A percentile compares a stretch with the other conserved stretches of the same genome.
phyloP scores from a whole-genome alignment of 2,329 filamentous ascomycete species.

The Penicillium sp. region DNA sequence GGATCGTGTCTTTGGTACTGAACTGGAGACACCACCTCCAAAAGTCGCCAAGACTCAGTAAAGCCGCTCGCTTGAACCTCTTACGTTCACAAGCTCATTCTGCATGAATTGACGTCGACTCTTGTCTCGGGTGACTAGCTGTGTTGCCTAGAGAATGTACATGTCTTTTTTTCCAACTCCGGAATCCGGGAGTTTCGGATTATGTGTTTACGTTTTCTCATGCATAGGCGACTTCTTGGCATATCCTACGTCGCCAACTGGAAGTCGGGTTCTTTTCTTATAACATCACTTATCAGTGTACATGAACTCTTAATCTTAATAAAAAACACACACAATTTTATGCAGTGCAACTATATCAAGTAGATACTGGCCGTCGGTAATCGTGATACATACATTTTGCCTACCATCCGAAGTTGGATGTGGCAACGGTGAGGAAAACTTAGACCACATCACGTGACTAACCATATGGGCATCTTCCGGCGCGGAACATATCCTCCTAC shows the following conservation, averaged over 20 bases:
- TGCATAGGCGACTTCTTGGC: constrained; percentile 21
- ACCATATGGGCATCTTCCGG: background rate
- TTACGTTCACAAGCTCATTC: constrained; percentile 7
- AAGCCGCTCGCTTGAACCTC: constrained; percentile 6
- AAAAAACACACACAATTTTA: background rate
- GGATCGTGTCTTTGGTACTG: constrained; percentile 90
- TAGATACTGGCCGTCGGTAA: too few species aligned
- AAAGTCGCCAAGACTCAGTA: constrained; percentile 44
- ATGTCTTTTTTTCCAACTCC: constrained; percentile 12
- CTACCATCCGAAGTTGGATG: background rate
- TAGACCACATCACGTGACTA: constrained; percentile 8
- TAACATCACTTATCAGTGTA: constrained; percentile 29
- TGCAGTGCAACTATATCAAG: too few species aligned
- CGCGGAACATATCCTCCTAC: background rate
- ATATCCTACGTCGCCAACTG: background rate
- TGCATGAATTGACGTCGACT: constrained; percentile 24
- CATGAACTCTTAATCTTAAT: constrained; percentile 29
- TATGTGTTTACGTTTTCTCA: constrained; percentile 10
- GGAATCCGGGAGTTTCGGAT: constrained; percentile 21
- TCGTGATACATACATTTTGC: too few species aligned
- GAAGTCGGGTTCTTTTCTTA: constrained; percentile 12
- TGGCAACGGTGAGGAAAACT: constrained; percentile 4
- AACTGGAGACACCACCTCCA: constrained; percentile 60
- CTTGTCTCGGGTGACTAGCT: constrained; percentile 1
- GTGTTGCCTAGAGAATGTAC: constrained; percentile 8